These are phyloP conservation scores for Passiflora organensis DNA, from an alignment of 345 rosid genomes.

Conservation along the genomic window DNA sequence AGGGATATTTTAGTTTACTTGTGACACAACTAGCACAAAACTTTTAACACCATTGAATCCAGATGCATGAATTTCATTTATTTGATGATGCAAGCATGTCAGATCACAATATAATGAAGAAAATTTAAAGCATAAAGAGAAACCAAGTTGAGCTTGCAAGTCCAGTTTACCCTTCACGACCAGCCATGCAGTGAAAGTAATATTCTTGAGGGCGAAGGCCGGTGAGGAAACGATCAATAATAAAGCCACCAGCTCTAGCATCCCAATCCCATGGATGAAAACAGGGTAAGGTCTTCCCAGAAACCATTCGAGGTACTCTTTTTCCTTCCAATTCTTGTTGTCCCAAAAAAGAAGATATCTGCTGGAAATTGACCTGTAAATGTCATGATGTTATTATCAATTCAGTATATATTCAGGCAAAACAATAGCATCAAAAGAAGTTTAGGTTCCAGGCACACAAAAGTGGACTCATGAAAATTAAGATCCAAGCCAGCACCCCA, in stretches of 20 bases:
- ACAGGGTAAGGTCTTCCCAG: conserved; percentile 96
- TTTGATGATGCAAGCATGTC: too few relatives aligned
- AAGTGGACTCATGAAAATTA: not conserved
- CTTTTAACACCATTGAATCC: too few relatives aligned
- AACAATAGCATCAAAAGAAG: not conserved
- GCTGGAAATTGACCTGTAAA: conserved; percentile 95
- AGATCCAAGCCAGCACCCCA: not conserved
- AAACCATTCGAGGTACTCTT: conserved; percentile 96
- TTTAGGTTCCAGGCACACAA: not conserved
- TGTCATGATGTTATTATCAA: conserved; percentile 11
- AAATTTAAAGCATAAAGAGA: not conserved
- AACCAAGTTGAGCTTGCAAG: conserved; percentile 4
- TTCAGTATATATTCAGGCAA: not conserved
- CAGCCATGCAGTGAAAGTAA: conserved; percentile 99
- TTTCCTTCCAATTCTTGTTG: conserved; percentile 99
- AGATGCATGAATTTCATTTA: too few relatives aligned
- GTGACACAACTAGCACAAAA: too few relatives aligned
- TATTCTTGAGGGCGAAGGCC: conserved; percentile 99
- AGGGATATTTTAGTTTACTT: too few relatives aligned
- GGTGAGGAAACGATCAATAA: conserved; percentile 87
- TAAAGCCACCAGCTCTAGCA: conserved; percentile 95
- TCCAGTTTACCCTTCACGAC: conserved; percentile 88
- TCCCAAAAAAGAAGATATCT: conserved; percentile 91
- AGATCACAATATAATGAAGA: not conserved
- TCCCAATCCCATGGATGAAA: conserved; percentile 98